Conservation (phyloP, 768 basidiomycete species). For the Suillus hirtellus region DNA sequence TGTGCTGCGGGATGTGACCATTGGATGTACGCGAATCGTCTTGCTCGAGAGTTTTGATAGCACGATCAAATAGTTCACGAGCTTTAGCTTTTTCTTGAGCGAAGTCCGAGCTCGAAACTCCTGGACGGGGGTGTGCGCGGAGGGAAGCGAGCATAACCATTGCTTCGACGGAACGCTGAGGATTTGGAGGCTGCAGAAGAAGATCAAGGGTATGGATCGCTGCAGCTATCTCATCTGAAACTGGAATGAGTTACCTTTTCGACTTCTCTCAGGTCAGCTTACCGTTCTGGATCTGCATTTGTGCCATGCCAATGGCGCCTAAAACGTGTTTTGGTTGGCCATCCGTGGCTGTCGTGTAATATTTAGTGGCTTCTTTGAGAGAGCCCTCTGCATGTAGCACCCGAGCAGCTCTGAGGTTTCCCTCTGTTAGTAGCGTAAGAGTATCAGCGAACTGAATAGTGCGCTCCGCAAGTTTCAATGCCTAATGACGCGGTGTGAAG, state of each 20-base stretch:
- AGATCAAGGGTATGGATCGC: conserved; percentile 86
- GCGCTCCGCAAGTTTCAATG: conserved; percentile 90
- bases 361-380: conserved; percentile 61
- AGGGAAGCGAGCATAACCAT: conserved; percentile 88
- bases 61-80: conserved; percentile 79
- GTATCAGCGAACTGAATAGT: conserved; percentile 95
- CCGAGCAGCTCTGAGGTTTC: conserved; percentile 81
- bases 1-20: conserved; percentile 29
- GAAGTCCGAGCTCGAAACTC: conserved; percentile 72
- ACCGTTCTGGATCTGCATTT: conserved; percentile 86
- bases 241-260: conserved; percentile 9
- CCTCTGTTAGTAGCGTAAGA: conserved; percentile 79
- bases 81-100: conserved; percentile 71
- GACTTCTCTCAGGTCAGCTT: conserved; percentile 13
- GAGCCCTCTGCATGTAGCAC: conserved; percentile 74
- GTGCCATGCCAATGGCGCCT: conserved; percentile 83
- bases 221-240: conserved; percentile 75
- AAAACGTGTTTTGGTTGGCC: conserved; percentile 73
- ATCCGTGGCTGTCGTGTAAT: conserved; percentile 67
- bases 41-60: conserved; percentile 61
- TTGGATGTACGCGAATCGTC: conserved; percentile 54
- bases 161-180: conserved; percentile 76
- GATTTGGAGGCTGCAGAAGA: conserved; percentile 64
- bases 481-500: conserved; percentile 40
- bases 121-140: conserved; percentile 79